These are phyloP conservation scores for Colletotrichum salicis DNA, from an alignment of 2,329 filamentous ascomycete genomes.

Conservation along the genomic window DNA sequence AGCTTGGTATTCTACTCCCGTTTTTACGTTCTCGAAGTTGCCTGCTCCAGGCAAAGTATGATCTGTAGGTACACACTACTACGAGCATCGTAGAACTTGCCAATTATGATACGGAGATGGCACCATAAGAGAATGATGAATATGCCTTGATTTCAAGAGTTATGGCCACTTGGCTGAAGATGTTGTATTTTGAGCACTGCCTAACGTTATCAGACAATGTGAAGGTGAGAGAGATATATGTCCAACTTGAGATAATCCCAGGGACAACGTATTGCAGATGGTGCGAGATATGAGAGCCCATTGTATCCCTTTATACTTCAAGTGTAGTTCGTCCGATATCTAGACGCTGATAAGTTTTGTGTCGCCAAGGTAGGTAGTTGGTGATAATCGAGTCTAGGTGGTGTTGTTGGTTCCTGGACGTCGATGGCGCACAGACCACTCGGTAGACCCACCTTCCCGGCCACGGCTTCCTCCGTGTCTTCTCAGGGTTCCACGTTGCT, in stretches of 20 bases:
- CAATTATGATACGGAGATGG: neutral
- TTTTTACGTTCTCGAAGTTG: too few relatives aligned
- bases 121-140: neutral
- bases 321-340: neutral
- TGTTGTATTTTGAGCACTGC: neutral
- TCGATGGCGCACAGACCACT: slow-evolving; percentile 16
- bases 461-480: slow-evolving; percentile 54
- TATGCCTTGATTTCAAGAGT: neutral
- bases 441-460: neutral
- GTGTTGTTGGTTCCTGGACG: neutral
- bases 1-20: neutral
- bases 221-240: neutral
- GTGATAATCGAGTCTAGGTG: neutral
- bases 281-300: too few relatives aligned
- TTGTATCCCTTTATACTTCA: too few relatives aligned
- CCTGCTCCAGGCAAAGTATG: too few relatives aligned
- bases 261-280: too few relatives aligned
- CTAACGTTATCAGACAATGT: neutral
- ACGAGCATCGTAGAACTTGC: neutral
- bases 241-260: too few relatives aligned
- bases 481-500: slow-evolving; percentile 62
- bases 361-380: neutral
- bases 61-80: neutral
- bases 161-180: neutral
- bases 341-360: neutral